Evolutionary conservation across 75 land plant species (phyloP).

Genomic region (Pinus albicaulis): DNA sequence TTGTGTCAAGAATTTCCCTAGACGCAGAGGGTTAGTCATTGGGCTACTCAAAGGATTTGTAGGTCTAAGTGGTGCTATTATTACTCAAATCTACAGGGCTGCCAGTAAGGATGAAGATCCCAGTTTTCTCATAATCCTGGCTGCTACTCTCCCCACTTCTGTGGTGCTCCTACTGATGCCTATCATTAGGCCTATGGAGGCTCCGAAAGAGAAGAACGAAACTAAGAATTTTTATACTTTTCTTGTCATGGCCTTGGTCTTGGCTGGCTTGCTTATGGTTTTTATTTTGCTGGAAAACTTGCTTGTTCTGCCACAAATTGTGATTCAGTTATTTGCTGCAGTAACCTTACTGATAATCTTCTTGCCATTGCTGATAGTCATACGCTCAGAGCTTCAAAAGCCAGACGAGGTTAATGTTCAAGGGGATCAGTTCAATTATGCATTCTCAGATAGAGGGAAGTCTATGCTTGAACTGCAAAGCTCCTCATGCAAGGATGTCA

Average conservation of each 20-base stretch:
- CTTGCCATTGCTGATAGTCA: slow-evolving; percentile 9
- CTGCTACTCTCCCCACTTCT: slow-evolving; percentile 23
- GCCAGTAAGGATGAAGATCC: neutral
- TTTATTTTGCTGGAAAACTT: slow-evolving; percentile 27
- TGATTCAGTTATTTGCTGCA: slow-evolving; percentile 8
- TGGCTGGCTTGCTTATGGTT: slow-evolving; percentile 30
- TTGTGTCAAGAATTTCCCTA: slow-evolving; percentile 34
- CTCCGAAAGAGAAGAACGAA: slow-evolving; percentile 2
- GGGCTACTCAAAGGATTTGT: slow-evolving; percentile 43
- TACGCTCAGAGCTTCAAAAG: neutral
- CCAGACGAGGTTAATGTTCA: neutral
- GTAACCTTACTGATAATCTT: slow-evolving; percentile 15
- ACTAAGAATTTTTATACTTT: slow-evolving; percentile 20
- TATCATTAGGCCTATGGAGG: slow-evolving; percentile 15
- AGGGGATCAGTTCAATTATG: neutral
- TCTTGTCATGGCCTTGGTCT: slow-evolving; percentile 12
- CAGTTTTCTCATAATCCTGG: slow-evolving; percentile 19
- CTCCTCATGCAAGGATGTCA: neutral
- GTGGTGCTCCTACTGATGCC: slow-evolving; percentile 20
- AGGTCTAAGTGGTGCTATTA: slow-evolving; percentile 41
- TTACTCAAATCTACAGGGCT: slow-evolving; percentile 32
- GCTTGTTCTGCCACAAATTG: neutral
- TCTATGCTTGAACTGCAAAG: neutral
- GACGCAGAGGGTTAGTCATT: slow-evolving; percentile 27
- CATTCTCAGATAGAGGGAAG: neutral